Evolutionary conservation across 2,329 filamentous ascomycete species (phyloP), one percentile per base, ranked within the genome.

Genomic region (Endoconidiophora laricicola): DNA sequence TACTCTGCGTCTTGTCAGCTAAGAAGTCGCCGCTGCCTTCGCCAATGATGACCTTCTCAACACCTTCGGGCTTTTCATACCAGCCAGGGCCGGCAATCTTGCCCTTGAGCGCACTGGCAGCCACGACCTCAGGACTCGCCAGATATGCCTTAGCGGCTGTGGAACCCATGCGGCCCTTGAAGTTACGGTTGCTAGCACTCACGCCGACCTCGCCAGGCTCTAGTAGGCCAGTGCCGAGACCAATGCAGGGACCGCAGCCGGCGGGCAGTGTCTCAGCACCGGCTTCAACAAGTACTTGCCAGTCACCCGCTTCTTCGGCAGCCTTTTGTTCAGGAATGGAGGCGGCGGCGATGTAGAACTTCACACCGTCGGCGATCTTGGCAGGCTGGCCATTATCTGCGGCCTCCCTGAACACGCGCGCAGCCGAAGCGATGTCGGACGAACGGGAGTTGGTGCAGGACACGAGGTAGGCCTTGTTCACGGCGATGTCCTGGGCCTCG

Each of bases 261-360:
- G 83, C 70, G 0, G 83, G 82, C 0, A 93, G 69, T 0, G 73
- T 64, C 49, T 77, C 65, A 0, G 85, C 86, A n/a, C 87, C 88
- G 16, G 87, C 86, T 6, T 86, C 80, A 1, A 93, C 61, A 16
- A 95, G 70, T 2, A 74, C 68, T 63, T 94, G 82, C 90, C 88
- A 96, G 63, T 90, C 83, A 7, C 90, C 88, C 0, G 76, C 70
- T 50, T 81, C 81, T 63, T 94, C 86, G 0, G 90, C 83, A 0
- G 74, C 70, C 52, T 76, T 63, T 62, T 95, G 87, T 62, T 95
- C 88, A 0, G 75, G 70, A 0, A 77, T 60, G 0, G 88, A 95
- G 0, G 90, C 90, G 0, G 90, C 87, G 0, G 88, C 83, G 55
- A 96, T 83, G 65, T 95, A 95, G 60, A 95, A 80, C 50, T 87